phyloP scores from a whole-genome alignment of 2,329 filamentous ascomycete species.

The Arthroderma sp. region DNA sequence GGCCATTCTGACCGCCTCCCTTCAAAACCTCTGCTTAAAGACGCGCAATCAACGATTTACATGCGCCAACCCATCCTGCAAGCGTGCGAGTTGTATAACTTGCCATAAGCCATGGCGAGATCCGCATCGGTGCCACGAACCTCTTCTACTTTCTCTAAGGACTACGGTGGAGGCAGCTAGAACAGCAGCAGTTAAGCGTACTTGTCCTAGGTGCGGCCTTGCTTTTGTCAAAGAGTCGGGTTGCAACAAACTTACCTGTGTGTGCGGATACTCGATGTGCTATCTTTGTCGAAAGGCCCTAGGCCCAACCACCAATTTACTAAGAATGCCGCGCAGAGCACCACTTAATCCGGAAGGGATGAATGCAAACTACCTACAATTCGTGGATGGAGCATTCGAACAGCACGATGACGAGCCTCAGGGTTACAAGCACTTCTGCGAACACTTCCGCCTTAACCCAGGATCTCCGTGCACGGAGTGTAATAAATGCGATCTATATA shows the following conservation, averaged over 20 bases:
- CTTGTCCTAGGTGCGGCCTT: slow-evolving; percentile 81
- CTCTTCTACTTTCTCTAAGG: slow-evolving; percentile 64
- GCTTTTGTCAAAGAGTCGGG: slow-evolving; percentile 86
- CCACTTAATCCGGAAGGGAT: neutral
- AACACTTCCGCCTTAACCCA: slow-evolving; percentile 77
- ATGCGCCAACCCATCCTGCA: slow-evolving; percentile 59
- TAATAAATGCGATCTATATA: slow-evolving; percentile 60
- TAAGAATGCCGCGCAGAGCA: neutral
- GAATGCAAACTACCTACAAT: neutral
- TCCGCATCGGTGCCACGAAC: slow-evolving; percentile 81
- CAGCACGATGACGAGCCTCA: slow-evolving; percentile 35
- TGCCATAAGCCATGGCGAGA: slow-evolving; percentile 78
- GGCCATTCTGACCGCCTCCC: slow-evolving; percentile 43
- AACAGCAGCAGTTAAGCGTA: slow-evolving; percentile 85
- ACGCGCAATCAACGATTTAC: slow-evolving; percentile 62
- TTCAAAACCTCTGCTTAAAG: slow-evolving; percentile 55
- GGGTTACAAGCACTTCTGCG: slow-evolving; percentile 89
- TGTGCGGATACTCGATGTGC: slow-evolving; percentile 96
- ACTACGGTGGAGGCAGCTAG: slow-evolving; percentile 86
- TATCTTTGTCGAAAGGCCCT: slow-evolving; percentile 77
- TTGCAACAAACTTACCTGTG: slow-evolving; percentile 93
- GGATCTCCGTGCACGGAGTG: slow-evolving; percentile 67
- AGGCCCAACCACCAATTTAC: slow-evolving; percentile 15
- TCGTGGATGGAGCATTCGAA: slow-evolving; percentile 5
- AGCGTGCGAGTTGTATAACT: slow-evolving; percentile 60